Evolutionary conservation across 2,329 filamentous ascomycete genomes (phyloP).

Genomic region (Botrytis aclada): DNA sequence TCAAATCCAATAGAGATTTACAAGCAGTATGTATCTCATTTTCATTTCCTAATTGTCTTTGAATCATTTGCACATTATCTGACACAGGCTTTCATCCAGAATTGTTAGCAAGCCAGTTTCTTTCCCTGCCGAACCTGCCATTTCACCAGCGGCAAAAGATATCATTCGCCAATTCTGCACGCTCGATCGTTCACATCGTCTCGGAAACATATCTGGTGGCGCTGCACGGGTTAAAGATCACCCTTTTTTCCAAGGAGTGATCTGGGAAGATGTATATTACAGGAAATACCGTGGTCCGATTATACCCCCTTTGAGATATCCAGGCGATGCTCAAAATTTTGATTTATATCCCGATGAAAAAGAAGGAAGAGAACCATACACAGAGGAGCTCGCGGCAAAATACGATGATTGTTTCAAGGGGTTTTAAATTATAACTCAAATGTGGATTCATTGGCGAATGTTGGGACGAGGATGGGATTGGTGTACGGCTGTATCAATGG

Average conservation of each 20-base stretch:
- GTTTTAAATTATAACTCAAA: slow-evolving; percentile 48
- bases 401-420: slow-evolving; percentile 71
- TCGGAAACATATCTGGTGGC: slow-evolving; percentile 76
- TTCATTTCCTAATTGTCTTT: neutral
- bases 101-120: slow-evolving; percentile 76
- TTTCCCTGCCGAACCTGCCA: slow-evolving; percentile 62
- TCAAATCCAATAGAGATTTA: slow-evolving; percentile 86
- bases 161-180: slow-evolving; percentile 75
- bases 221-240: slow-evolving; percentile 70
- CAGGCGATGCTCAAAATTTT: slow-evolving; percentile 77
- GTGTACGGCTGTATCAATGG: slow-evolving; percentile 12
- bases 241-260: slow-evolving; percentile 68
- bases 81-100: slow-evolving; percentile 41
- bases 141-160: slow-evolving; percentile 68
- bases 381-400: slow-evolving; percentile 62
- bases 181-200: slow-evolving; percentile 71
- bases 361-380: slow-evolving; percentile 62
- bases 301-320: slow-evolving; percentile 67
- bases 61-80: slow-evolving; percentile 3
- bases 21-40: slow-evolving; percentile 57
- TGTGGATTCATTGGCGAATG: slow-evolving; percentile 11
- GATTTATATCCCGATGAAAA: slow-evolving; percentile 80
- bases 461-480: neutral
- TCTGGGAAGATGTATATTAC: slow-evolving; percentile 71
- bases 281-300: slow-evolving; percentile 67